These are phyloP conservation scores for Rhodotorula sp. DNA, from an alignment of 1,284 basidiomycete genomes.

Conservation along the genomic window DNA sequence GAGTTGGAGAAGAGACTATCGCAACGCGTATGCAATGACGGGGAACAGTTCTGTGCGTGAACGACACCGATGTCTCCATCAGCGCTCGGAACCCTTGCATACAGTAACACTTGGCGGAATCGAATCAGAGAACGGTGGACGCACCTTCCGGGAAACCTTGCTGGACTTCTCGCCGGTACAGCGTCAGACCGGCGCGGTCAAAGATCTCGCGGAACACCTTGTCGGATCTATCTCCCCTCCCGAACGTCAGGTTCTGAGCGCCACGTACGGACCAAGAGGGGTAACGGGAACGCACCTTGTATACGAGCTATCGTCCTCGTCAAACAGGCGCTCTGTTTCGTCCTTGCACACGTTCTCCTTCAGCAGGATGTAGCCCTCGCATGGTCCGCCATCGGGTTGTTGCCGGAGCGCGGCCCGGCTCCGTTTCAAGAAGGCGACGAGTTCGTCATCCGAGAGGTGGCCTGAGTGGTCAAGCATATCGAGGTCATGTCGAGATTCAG, in stretches of 20 bases:
- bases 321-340: constrained; percentile 63
- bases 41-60: constrained; percentile 40
- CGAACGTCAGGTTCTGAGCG: background rate
- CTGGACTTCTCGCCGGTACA: constrained; percentile 68
- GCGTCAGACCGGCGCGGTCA: constrained; percentile 63
- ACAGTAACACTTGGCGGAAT: background rate
- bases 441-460: constrained; percentile 65
- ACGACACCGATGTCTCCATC: background rate
- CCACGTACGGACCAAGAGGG: no score
- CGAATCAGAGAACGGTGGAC: background rate
- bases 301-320: constrained; percentile 81
- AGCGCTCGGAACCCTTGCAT: background rate
- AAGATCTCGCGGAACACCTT: constrained; percentile 75
- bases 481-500: background rate
- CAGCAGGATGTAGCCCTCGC: constrained; percentile 62
- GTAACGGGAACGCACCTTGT: constrained; percentile 59
- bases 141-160: constrained; percentile 69
- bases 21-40: constrained; percentile 39
- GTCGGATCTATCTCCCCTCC: constrained; percentile 64
- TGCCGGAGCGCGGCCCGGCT: constrained; percentile 59
- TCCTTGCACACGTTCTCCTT: constrained; percentile 87
- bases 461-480: constrained; percentile 42
- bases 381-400: constrained; percentile 49
- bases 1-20: constrained; percentile 5
- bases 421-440: constrained; percentile 70